phyloP scores from a whole-genome alignment of 495 filamentous ascomycete species.

The Elasticomyces elasticus region DNA sequence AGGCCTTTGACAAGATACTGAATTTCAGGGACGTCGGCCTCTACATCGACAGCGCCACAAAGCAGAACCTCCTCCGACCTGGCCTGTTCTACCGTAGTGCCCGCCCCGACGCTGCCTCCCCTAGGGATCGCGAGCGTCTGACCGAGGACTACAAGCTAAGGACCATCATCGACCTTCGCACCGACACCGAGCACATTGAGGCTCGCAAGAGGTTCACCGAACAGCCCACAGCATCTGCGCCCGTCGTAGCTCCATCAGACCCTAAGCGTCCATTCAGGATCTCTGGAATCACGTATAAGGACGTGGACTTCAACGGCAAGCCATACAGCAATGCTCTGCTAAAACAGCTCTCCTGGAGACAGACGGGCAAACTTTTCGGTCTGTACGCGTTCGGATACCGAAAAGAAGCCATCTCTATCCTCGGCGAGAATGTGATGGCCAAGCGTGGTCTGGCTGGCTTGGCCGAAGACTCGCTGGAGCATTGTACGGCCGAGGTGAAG shows the following conservation, averaged over 20 bases:
- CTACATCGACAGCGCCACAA: conserved; percentile 52
- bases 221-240: conserved; percentile 30
- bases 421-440: conserved; percentile 59
- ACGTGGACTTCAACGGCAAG: conserved; percentile 65
- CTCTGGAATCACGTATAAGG: conserved; percentile 46
- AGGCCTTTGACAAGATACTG: conserved; percentile 29
- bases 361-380: conserved; percentile 47
- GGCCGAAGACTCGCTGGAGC: conserved; percentile 53
- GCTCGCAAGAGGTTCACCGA: conserved; percentile 54
- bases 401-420: conserved; percentile 52
- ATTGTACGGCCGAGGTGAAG: conserved; percentile 52
- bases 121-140: conserved; percentile 50
- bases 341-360: conserved; percentile 56
- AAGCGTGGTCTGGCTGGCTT: conserved; percentile 57
- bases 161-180: conserved; percentile 68
- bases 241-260: neutral
- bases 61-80: conserved; percentile 49
- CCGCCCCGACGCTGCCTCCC: conserved; percentile 60
- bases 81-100: conserved; percentile 67
- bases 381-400: conserved; percentile 58
- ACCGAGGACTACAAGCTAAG: conserved; percentile 53
- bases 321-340: conserved; percentile 60
- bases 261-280: conserved; percentile 43
- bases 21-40: conserved; percentile 83
- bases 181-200: conserved; percentile 63